Evolutionary conservation across 1,139 yeast genomes (phyloP).

Genomic region (Ogataea hybrid): DNA sequence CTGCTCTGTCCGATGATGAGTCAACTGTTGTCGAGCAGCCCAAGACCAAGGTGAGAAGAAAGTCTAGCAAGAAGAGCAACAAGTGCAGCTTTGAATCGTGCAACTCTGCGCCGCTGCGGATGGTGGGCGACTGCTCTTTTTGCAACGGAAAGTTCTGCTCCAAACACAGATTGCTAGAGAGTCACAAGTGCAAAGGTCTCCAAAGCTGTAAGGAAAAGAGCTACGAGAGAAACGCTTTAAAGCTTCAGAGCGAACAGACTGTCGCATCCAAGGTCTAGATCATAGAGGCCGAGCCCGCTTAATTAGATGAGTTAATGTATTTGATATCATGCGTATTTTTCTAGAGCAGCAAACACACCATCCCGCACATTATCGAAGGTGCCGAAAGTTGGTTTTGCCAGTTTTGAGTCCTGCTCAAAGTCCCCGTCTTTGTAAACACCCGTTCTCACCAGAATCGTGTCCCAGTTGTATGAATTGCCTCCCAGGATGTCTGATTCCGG

Average conservation of each 20-base stretch:
- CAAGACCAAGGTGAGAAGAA: conserved; percentile 41
- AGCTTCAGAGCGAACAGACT: conserved; percentile 45
- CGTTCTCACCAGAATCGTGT: conserved; percentile 74
- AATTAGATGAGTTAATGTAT: conserved; percentile 12
- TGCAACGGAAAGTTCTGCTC: conserved; percentile 89
- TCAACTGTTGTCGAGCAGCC: conserved; percentile 22
- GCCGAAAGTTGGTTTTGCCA: conserved; percentile 48
- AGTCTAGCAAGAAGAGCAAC: conserved; percentile 43
- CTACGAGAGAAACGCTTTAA: conserved; percentile 56
- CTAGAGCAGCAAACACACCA: conserved; percentile 40
- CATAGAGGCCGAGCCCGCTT: conserved; percentile 8
- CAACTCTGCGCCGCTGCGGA: conserved; percentile 66
- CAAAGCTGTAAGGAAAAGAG: conserved; percentile 79
- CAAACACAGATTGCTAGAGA: conserved; percentile 82
- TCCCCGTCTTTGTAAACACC: conserved; percentile 85
- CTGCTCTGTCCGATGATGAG: conserved; percentile 23
- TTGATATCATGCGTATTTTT: conserved; percentile 25
- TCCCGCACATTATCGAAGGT: conserved; percentile 47
- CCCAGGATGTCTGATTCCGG: conserved; percentile 92
- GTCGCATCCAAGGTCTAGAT: conserved; percentile 41
- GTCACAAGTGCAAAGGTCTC: conserved; percentile 77
- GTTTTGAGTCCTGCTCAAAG: conserved; percentile 32
- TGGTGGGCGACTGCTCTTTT: conserved; percentile 85
- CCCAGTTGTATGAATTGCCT: conserved; percentile 87
- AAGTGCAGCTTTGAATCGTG: conserved; percentile 65